Base-by-base conservation (phyloP, 2,329 filamentous ascomycete genomes). In the Beauveria caledonica region DNA sequence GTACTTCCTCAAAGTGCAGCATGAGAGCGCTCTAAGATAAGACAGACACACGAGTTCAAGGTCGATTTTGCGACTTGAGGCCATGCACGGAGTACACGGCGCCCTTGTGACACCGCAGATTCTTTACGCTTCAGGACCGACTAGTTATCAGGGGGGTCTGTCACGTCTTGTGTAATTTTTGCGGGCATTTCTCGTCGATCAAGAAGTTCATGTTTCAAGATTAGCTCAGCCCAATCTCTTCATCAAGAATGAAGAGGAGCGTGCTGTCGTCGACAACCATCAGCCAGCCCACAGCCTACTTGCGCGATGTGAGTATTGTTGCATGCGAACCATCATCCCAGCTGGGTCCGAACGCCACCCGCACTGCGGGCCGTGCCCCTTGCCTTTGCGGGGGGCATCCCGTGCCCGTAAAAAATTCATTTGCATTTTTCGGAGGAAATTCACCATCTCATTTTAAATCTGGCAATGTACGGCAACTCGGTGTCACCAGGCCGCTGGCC, bases 341-440 rank as follows among this genome's bases (percentile, higher is more conserved):
- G 21, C 46, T 49, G 27, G 10, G 4, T 13, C 46, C 5, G n/a
- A 27, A 52, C 57, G 39, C 39, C 27, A 46, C 49, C 57, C 49
- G 57, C 57, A 23, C 19, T 27, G 23, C 49, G 57, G 49, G 48
- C 40, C 49, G 57, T 44, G n/a, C 42, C 33, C 40, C 49, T 42
- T 60, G 49, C 49, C 17, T 52, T 45, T 53, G 57, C 57, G 57
- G 49, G 57, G 49, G 23, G 45, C 15, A 21, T 55, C 25, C 19
- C 36, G 29, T 52, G n/a, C 33, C 33, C 33, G 33, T 15, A 36
- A 36, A n/a, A n/a, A n/a, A n/a, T n/a, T n/a, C n/a, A n/a, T n/a
- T n/a, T n/a, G n/a, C n/a, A n/a, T n/a, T n/a, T n/a, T n/a, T n/a
- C n/a, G n/a, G n/a, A n/a, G n/a, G n/a, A n/a, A n/a, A n/a, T n/a